Evolutionary conservation across 2,329 filamentous ascomycete species (phyloP).

Genomic region (Ophiostoma perfectum): DNA sequence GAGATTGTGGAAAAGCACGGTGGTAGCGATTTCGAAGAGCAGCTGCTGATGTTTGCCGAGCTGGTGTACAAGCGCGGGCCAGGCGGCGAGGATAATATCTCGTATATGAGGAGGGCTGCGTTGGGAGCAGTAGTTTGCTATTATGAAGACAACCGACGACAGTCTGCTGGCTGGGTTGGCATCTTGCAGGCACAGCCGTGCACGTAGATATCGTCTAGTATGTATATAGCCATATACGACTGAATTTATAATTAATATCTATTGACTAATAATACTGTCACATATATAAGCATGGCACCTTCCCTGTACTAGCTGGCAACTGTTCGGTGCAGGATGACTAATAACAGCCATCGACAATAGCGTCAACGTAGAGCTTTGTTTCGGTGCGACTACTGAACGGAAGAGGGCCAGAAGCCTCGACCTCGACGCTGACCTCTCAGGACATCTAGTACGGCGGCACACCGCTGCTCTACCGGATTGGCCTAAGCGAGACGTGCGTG

Average conservation of each 20-base stretch:
- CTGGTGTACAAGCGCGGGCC: too few species aligned
- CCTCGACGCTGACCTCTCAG: neutral
- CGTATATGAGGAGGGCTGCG: too few species aligned
- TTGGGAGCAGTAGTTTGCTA: too few species aligned
- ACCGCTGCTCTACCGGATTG: slow-evolving; percentile 60
- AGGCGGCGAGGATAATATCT: too few species aligned
- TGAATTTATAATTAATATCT: too few species aligned
- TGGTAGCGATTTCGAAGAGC: too few species aligned
- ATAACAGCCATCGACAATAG: neutral
- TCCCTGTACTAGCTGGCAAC: neutral
- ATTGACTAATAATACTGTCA: neutral
- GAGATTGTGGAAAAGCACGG: too few species aligned
- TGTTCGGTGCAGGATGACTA: neutral
- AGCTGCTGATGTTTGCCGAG: too few species aligned
- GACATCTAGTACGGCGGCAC: slow-evolving; percentile 59
- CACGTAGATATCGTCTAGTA: too few species aligned
- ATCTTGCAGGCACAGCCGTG: too few species aligned
- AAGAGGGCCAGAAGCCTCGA: neutral
- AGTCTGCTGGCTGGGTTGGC: too few species aligned
- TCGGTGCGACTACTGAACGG: neutral
- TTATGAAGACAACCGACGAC: too few species aligned
- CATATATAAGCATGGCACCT: neutral
- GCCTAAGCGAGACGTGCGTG: slow-evolving; percentile 64
- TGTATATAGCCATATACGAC: neutral
- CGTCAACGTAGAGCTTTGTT: neutral